Conservation (phyloP, 495 filamentous ascomycete genomes). For the Podospora sp. region DNA sequence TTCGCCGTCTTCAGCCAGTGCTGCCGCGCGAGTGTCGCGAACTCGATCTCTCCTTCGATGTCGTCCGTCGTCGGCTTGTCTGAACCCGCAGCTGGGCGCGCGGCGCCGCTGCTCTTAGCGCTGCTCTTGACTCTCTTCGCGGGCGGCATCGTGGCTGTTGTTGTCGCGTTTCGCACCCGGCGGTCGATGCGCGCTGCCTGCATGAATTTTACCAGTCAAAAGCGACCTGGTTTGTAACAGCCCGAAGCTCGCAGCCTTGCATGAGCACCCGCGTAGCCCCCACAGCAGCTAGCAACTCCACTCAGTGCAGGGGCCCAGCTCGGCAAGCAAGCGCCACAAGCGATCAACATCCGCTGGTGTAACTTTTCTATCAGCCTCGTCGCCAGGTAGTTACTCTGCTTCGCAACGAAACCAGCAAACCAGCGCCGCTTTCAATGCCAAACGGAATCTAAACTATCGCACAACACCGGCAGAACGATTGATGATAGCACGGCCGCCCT, state of each 20-base stretch:
- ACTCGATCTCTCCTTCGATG: slow-evolving; percentile 75
- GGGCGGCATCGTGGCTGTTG: slow-evolving; percentile 45
- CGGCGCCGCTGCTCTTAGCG: slow-evolving; percentile 45
- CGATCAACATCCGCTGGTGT: not conserved
- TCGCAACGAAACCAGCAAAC: not conserved
- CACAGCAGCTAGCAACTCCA: not conserved
- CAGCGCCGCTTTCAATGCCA: not conserved
- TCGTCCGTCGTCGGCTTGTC: slow-evolving; percentile 46
- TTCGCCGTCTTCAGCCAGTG: slow-evolving; percentile 76
- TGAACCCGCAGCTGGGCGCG: slow-evolving; percentile 42
- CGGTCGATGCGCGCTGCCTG: slow-evolving; percentile 21
- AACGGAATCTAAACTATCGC: not conserved
- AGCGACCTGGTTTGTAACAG: not conserved
- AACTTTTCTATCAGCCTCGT: not conserved
- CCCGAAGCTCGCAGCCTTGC: slow-evolving; percentile 19
- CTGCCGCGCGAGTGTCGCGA: slow-evolving; percentile 78
- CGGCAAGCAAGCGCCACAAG: slow-evolving; percentile 4
- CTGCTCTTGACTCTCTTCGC: slow-evolving; percentile 53
- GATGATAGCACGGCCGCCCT: not conserved
- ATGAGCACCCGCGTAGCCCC: slow-evolving; percentile 6
- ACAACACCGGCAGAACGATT: not conserved
- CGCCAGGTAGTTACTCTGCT: not conserved
- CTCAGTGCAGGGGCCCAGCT: not conserved
- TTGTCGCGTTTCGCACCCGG: slow-evolving; percentile 21
- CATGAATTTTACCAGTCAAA: slow-evolving; percentile 25